Percentiles rank a stretch among this genome's conserved stretches.
Conservation (phyloP, 2,329 filamentous ascomycete genomes). For the Epichloe typhina region DNA sequence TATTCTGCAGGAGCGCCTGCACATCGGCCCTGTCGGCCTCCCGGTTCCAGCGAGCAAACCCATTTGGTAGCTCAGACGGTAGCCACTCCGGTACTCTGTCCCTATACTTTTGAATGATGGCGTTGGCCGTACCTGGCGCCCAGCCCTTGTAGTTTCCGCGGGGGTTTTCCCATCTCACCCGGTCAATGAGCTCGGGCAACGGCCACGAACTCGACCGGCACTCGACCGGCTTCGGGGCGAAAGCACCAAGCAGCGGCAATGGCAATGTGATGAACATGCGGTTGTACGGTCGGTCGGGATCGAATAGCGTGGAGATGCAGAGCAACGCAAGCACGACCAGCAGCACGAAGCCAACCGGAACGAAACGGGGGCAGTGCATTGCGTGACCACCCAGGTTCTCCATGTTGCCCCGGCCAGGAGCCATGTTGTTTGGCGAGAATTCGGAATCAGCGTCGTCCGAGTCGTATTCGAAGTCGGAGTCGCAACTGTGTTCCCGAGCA, state of each 20-base stretch:
- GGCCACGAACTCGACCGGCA: constrained; percentile 18
- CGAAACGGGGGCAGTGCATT: constrained; percentile 7
- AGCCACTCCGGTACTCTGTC: constrained; percentile 16
- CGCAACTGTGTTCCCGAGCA: constrained; percentile 1
- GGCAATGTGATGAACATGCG: constrained; percentile 20
- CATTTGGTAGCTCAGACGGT: constrained; percentile 14
- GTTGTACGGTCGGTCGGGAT: constrained; percentile 19
- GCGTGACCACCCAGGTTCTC: constrained; percentile 6
- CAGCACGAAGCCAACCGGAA: constrained; percentile 9
- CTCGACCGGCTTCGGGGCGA: constrained; percentile 13
- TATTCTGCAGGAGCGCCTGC: not conserved
- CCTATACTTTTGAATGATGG: constrained; percentile 14
- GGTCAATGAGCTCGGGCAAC: constrained; percentile 16
- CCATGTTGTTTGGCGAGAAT: not conserved
- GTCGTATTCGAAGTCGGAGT: constrained; percentile 4
- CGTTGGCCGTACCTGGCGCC: constrained; percentile 15
- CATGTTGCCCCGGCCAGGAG: not conserved
- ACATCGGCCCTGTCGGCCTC: constrained; percentile 9
- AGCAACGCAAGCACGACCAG: constrained; percentile 11
- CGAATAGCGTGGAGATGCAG: constrained; percentile 10
- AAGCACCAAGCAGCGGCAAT: constrained; percentile 16
- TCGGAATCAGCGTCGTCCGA: constrained; percentile 4
- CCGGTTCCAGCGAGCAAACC: constrained; percentile 18
- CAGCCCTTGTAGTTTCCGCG: constrained; percentile 20
- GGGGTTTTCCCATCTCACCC: constrained; percentile 13